phyloP scores from a whole-genome alignment of 176 grass and related monocot genomes.

The Areca catechu region DNA sequence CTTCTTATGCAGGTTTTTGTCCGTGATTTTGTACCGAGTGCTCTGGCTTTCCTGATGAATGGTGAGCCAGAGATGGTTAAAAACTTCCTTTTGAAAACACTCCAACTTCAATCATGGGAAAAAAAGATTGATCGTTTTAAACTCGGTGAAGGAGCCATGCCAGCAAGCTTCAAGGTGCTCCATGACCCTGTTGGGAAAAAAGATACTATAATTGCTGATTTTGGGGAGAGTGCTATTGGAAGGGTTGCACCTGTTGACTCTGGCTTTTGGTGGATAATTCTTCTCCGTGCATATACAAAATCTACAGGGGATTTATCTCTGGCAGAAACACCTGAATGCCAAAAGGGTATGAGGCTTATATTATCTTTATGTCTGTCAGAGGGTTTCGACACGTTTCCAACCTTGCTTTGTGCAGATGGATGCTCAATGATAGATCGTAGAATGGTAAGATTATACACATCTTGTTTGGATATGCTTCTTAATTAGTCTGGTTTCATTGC shows the following conservation, averaged over 20 bases:
- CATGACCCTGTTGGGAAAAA: conserved; percentile 44
- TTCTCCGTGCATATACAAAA: conserved; percentile 94
- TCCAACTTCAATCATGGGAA: conserved; percentile 78
- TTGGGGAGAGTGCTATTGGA: conserved; percentile 83
- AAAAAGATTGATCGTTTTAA: conserved; percentile 93
- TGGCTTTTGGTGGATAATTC: conserved; percentile 99
- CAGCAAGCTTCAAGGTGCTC: conserved; percentile 91
- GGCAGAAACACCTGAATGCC: conserved; percentile 73
- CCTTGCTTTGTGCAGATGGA: conserved; percentile 91
- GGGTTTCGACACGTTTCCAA: conserved; percentile 94
- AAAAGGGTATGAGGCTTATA: conserved; percentile 80
- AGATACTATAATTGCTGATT: conserved; percentile 78
- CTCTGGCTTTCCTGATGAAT: conserved; percentile 88
- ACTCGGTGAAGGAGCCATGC: conserved; percentile 88
- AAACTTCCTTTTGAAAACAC: conserved; percentile 79
- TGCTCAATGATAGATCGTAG: conserved; percentile 96
- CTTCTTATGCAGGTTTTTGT: conserved; percentile 64
- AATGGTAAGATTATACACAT: conserved; percentile 49
- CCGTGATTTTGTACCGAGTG: conserved; percentile 85
- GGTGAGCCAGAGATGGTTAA: conserved; percentile 87
- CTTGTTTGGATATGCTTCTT: conserved; percentile 3
- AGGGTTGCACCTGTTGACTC: conserved; percentile 90
- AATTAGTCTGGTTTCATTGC: too few species aligned
- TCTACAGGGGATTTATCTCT: conserved; percentile 71
- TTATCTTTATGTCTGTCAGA: conserved; percentile 79